Base-by-base conservation (phyloP, 257 asterid species). In the Perilla frutescens region DNA sequence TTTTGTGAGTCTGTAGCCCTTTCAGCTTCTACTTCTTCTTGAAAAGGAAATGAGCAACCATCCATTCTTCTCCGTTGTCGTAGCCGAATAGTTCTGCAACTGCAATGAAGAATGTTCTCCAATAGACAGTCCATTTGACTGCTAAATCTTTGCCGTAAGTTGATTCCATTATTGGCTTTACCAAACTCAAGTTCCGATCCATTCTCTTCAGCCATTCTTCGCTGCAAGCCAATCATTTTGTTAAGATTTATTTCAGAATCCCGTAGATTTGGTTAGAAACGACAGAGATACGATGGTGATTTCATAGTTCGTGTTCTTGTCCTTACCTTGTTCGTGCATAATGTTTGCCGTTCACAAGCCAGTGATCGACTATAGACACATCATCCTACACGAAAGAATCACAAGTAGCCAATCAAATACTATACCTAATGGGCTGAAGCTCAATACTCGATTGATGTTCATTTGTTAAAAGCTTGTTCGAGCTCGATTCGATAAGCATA, bases 41-140 rank as follows among this genome's bases (percentile, higher is more conserved):
- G 88, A 90, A 90, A 77, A 91, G 91, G 80, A 89, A 88, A 76
- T 85, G 96, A 1, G 87, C 82, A 32, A 91, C 95, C 97, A 94
- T 88, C 96, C 97, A 94, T 77, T 94, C 97, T 79, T 90, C 99
- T 62, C 99, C 97, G 70, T 90, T 72, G 73, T 85, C 89, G 88
- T 87, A 91, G 8, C 83, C 88, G 55, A 84, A 91, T 12, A 91
- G 79, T 74, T 94, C 96, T 6, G 97, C 99, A 70, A 91, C 96
- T 7, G 96, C 83, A 12, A 91, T 87, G 92, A 93, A 94, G 74
- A 94, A 94, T 3, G 99, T 91, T 77, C 97, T 83, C 97, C 99
- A 90, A 49, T 94, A 91, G 51, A 87, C 96, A 0, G 91, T 90
- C 98, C 98, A 94, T 73, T 94, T 94, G 48, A 88, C 81, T 4